Conservation (phyloP, 805 yeast genomes). For the Debaryomyces prosopidis region DNA sequence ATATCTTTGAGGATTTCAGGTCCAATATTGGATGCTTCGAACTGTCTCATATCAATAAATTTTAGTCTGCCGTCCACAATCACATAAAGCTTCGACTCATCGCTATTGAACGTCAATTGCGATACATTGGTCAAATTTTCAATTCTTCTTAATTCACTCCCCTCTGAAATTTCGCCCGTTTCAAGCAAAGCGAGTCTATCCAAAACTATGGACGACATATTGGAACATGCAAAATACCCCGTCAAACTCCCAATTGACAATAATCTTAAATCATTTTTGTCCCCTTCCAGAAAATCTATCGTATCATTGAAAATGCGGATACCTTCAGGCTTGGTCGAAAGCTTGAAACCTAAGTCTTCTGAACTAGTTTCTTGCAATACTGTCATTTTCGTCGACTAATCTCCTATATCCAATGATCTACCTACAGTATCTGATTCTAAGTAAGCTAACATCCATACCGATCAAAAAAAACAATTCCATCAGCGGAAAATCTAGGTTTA, state of each 20-base stretch:
- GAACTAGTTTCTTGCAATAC: conserved; percentile 22
- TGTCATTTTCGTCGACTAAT: conserved; percentile 4
- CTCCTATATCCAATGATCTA: background rate
- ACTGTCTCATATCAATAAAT: conserved; percentile 5
- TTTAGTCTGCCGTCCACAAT: conserved; percentile 20
- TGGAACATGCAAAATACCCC: conserved; percentile 32
- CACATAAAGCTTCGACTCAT: conserved; percentile 28
- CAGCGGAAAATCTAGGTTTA: background rate
- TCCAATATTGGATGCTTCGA: background rate
- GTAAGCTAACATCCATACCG: background rate
- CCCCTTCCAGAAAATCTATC: conserved; percentile 20
- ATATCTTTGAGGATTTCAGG: conserved; percentile 7
- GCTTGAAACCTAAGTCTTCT: conserved; percentile 40
- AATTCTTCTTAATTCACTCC: background rate
- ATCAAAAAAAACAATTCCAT: background rate
- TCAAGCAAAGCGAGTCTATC: conserved; percentile 3
- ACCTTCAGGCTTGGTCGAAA: conserved; percentile 27
- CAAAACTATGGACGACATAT: conserved; percentile 12
- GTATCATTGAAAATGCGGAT: conserved; percentile 20
- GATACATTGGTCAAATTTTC: conserved; percentile 8
- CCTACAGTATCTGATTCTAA: no score
- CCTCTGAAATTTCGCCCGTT: background rate
- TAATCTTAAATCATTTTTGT: conserved; percentile 19
- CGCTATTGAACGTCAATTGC: conserved; percentile 27
- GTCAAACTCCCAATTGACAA: conserved; percentile 27